Percentiles rank a stretch among this genome's conserved stretches.
These are phyloP conservation scores for Takashimella koratensis DNA, from an alignment of 1,284 basidiomycete species.

Conservation along the genomic window DNA sequence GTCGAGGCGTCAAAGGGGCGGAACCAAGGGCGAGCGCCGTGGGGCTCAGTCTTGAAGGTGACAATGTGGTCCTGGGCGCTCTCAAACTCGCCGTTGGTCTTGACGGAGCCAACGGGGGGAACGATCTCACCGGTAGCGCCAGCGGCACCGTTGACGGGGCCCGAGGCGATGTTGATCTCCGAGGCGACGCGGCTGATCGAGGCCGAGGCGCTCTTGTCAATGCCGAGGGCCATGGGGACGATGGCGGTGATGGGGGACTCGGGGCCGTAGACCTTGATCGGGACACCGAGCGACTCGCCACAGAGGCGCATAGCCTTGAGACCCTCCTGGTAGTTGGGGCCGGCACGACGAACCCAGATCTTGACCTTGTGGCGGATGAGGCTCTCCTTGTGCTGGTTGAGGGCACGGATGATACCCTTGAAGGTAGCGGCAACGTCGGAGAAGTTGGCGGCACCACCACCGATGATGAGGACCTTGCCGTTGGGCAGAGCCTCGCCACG, in stretches of 20 bases:
- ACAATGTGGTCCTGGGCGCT: conserved; percentile 81
- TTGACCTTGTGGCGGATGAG: conserved; percentile 80
- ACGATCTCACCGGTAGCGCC: conserved; percentile 15
- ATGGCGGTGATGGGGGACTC: conserved; percentile 99
- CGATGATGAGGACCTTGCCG: conserved; percentile 98
- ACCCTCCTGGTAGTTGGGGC: conserved; percentile 99
- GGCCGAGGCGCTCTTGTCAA: conserved; percentile 55
- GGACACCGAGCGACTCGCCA: conserved; percentile 94
- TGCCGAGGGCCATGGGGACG: conserved; percentile 91
- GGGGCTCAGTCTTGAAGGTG: conserved; percentile 61
- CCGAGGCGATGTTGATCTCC: conserved; percentile 35
- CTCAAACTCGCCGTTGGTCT: conserved; percentile 58
- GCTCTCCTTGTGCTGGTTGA: conserved; percentile 87
- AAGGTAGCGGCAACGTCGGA: conserved; percentile 99
- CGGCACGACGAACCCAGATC: conserved; percentile 96
- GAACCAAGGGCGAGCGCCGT: conserved; percentile 64
- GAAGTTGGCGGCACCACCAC: conserved; percentile 98
- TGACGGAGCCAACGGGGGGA: conserved; percentile 64
- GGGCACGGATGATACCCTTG: conserved; percentile 98
- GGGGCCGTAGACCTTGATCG: conserved; percentile 95
- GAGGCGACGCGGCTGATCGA: conserved; percentile 44
- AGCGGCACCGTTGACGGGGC: conserved; percentile 19
- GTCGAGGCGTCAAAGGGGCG: conserved; percentile 88
- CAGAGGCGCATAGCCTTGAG: conserved; percentile 98
- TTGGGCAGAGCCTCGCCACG: conserved; percentile 76